Evolutionary conservation across 1,284 basidiomycete species (phyloP).

Genomic region (Phlebopus sp.): DNA sequence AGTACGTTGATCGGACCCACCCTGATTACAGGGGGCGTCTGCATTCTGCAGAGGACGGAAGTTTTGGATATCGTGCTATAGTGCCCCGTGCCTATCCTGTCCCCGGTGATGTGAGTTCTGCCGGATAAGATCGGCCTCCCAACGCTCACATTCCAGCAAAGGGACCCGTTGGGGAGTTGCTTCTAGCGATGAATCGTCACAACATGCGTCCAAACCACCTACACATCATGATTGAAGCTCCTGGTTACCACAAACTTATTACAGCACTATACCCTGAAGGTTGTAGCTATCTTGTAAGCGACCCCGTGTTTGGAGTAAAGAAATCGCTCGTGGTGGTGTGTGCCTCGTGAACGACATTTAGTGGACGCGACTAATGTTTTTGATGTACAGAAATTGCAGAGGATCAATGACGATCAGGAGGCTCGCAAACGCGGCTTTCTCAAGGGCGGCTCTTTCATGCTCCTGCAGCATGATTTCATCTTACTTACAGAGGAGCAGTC

Average conservation of each 20-base stretch:
- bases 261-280: conserved; percentile 77
- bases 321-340: conserved; percentile 54
- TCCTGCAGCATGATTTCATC: conserved; percentile 60
- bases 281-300: conserved; percentile 64
- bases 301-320: conserved; percentile 80
- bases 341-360: conserved; percentile 21
- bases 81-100: conserved; percentile 81
- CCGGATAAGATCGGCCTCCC: background rate
- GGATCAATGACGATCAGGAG: conserved; percentile 51
- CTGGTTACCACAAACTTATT: conserved; percentile 69
- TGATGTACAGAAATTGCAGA: conserved; percentile 41
- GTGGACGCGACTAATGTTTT: conserved; percentile 1
- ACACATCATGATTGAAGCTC: conserved; percentile 69
- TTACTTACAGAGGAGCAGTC: conserved; percentile 49
- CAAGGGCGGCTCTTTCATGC: conserved; percentile 56
- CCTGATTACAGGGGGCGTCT: conserved; percentile 81
- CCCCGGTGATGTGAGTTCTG: conserved; percentile 59
- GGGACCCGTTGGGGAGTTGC: conserved; percentile 72
- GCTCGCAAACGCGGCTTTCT: conserved; percentile 62
- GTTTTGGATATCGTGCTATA: conserved; percentile 72
- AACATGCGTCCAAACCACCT: conserved; percentile 79
- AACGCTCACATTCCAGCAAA: conserved; percentile 21
- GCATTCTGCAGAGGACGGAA: conserved; percentile 59
- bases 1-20: conserved; percentile 58
- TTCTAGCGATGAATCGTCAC: conserved; percentile 63